Percentiles rank a stretch among this genome's conserved stretches.
Evolutionary conservation across 352 stramenopile genomes (phyloP).

Genomic region (Globisporangium rhizosaccharum): DNA sequence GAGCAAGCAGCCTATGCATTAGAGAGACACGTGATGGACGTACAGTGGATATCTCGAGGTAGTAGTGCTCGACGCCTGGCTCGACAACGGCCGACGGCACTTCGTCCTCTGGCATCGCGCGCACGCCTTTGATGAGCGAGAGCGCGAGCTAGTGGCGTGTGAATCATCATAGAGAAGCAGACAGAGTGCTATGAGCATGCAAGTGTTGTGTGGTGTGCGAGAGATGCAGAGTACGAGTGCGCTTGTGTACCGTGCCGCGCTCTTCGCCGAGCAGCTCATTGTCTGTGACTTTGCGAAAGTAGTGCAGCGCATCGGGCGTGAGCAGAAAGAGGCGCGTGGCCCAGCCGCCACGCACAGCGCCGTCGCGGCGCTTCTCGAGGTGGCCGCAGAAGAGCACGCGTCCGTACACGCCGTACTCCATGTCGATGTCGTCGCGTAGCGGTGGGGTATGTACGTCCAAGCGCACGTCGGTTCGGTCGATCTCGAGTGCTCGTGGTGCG

Average conservation of each 20-base stretch:
- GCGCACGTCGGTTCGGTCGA: neutral
- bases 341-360: slow-evolving; percentile 66
- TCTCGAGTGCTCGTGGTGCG: neutral
- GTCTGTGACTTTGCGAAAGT: slow-evolving; percentile 73
- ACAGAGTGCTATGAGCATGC: neutral
- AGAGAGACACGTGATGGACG: neutral
- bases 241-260: slow-evolving; percentile 44
- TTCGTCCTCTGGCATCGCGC: slow-evolving; percentile 76
- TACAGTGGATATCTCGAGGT: slow-evolving; percentile 77
- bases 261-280: slow-evolving; percentile 76
- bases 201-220: neutral
- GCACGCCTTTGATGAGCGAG: slow-evolving; percentile 55
- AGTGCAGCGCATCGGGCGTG: slow-evolving; percentile 70
- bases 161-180: no score
- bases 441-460: neutral
- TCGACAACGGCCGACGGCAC: slow-evolving; percentile 44
- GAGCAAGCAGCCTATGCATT: neutral
- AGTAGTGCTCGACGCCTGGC: slow-evolving; percentile 62
- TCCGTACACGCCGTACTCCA: slow-evolving; percentile 70
- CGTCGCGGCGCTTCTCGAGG: slow-evolving; percentile 72
- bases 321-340: slow-evolving; percentile 78
- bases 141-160: slow-evolving; percentile 41
- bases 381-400: slow-evolving; percentile 72
- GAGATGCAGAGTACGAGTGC: neutral
- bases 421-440: neutral